Base-by-base conservation (phyloP, 2,329 filamentous ascomycete genomes). In the Talaromyces amestolkiae region DNA sequence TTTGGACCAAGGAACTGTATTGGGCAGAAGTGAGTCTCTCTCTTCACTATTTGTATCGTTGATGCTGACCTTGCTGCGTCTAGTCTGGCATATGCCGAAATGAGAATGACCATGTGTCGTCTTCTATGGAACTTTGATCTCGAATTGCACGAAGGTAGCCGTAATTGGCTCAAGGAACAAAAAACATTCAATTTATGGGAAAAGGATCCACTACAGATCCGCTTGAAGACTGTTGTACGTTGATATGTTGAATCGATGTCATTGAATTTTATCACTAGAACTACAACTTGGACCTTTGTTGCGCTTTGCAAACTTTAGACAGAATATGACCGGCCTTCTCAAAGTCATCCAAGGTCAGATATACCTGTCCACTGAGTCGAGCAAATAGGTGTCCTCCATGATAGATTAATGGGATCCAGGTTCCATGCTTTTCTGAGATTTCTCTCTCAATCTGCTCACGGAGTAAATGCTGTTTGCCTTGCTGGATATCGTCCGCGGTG, bases 331-430 rank as follows among this genome's bases (percentile, higher is more conserved):
- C 91, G 2, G 85, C 84, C 85, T 86, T 91, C 74, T 89, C 86
- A 73, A 95, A 97, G 76, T 97, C 93, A 9, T 83, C 82, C 69
- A 89, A 74, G 24, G 91, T 91, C 17, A 97, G 77, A 74, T 94
- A 98, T 0, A 95, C 84, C 81, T 97, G 92, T 17, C 86, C 91
- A 73, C 90, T 92, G 58, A 96, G 72, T 58, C 94, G 81, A 0
- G 84, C 82, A 90, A 90, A 97, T 74, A 88, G 85, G 61, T 82
- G 81, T 0, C 83, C 84, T 0, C 78, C 82, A 69, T 93, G 87
- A 13, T 83, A 76, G 64, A 87, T 87, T 1, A 91, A 72, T 0
- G 88, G 83, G 60, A 95, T 78, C 71, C 91, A 94, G 0, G 92
- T 95, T 59, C 88, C 83, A 75, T 88, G 85, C n/a, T 89, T 84